A percentile compares a stretch with the other conserved stretches of the same genome.
phyloP scores from a whole-genome alignment of 164 flowering plant genomes.

The Stephania yunnanensis region DNA sequence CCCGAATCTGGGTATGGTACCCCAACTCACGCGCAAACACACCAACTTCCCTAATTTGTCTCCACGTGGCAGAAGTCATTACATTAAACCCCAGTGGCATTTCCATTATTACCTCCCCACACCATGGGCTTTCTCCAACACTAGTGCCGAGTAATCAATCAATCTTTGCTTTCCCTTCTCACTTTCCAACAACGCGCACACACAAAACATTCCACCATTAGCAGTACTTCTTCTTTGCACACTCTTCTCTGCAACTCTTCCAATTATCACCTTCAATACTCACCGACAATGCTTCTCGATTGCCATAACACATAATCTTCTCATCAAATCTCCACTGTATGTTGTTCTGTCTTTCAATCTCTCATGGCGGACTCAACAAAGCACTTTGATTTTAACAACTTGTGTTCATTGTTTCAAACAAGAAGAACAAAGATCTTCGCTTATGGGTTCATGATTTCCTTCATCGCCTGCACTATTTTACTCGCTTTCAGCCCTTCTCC shows the following conservation, averaged over 20 bases:
- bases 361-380: neutral
- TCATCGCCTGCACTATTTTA: slow-evolving; percentile 55
- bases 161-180: no score
- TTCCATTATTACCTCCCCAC: neutral
- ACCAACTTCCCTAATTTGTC: no score
- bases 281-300: no score
- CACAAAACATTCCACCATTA: neutral
- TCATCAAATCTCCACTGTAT: no score
- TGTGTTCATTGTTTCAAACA: slow-evolving; percentile 33
- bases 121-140: neutral
- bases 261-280: neutral
- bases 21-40: no score
- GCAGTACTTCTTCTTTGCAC: no score
- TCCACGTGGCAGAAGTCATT: no score
- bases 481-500: slow-evolving; percentile 59
- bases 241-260: neutral
- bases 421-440: slow-evolving; percentile 43
- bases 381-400: slow-evolving; percentile 32
- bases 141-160: neutral
- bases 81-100: neutral
- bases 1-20: no score
- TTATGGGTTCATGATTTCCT: slow-evolving; percentile 52
- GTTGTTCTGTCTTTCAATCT: no score
- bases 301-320: no score
- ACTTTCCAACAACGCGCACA: neutral